phyloP scores from a whole-genome alignment of 345 rosid species.

The Draba incana region DNA sequence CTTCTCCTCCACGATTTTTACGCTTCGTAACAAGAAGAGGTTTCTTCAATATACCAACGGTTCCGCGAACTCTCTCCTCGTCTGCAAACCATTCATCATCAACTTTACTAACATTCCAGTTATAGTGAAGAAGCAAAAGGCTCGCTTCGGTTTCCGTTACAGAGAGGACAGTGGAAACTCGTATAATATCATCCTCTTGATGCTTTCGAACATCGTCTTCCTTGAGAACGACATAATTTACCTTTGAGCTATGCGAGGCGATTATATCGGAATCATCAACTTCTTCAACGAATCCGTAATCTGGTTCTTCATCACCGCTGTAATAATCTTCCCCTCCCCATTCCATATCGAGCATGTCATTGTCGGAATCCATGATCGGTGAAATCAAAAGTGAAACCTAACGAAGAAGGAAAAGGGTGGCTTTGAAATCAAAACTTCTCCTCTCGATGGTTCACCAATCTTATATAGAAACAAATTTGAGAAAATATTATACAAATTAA shows the following conservation, averaged over 20 bases:
- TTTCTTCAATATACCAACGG: background rate
- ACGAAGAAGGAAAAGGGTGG: too few relatives aligned
- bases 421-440: too few relatives aligned
- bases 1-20: background rate
- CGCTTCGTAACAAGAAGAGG: background rate
- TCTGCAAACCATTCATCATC: constrained; percentile 24
- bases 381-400: background rate
- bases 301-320: background rate
- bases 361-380: background rate
- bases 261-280: background rate
- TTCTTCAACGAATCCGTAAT: background rate
- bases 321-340: background rate
- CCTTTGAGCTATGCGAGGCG: background rate
- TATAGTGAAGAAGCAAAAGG: constrained; percentile 12
- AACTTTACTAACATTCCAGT: constrained; percentile 20
- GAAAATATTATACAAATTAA: too few relatives aligned
- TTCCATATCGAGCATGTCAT: background rate
- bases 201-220: constrained; percentile 17
- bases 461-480: too few relatives aligned
- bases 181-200: constrained; percentile 7
- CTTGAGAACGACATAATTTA: constrained; percentile 3
- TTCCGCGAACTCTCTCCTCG: constrained; percentile 15
- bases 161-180: constrained; percentile 7
- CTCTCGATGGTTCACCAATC: too few relatives aligned
- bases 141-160: constrained; percentile 4